Conservation (phyloP, 2,329 filamentous ascomycete species). For the Cladosporium sp. region DNA sequence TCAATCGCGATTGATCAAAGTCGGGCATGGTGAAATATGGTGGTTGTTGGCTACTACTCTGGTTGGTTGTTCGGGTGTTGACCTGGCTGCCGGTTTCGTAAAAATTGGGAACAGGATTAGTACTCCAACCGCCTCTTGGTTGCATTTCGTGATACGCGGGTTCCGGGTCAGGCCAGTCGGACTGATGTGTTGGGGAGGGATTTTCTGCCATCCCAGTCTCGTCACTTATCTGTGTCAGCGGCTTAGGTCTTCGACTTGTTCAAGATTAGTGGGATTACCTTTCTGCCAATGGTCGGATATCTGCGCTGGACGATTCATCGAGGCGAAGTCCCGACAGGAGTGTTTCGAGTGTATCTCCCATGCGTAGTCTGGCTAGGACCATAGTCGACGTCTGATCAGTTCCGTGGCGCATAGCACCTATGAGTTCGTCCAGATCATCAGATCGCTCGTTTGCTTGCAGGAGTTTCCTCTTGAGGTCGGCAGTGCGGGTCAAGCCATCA, state of each 20-base stretch:
- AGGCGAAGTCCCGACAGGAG: not conserved
- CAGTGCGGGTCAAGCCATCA: slow-evolving; percentile 10
- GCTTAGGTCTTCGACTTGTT: not conserved
- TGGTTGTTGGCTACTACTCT: not conserved
- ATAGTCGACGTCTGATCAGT: slow-evolving; percentile 9
- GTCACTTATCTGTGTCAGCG: not conserved
- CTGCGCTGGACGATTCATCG: too few species aligned
- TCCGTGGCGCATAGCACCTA: slow-evolving; percentile 3
- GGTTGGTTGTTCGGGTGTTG: not conserved
- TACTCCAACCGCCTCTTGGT: not conserved
- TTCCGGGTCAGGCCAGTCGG: not conserved
- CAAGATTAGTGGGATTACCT: not conserved
- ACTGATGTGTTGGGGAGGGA: not conserved
- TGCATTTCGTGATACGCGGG: not conserved
- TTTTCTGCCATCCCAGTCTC: not conserved
- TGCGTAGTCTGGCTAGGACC: slow-evolving; percentile 4
- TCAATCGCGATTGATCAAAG: not conserved
- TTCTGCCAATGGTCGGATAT: too few species aligned
- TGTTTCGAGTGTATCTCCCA: not conserved
- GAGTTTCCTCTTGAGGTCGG: slow-evolving; percentile 7
- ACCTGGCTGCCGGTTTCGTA: not conserved
- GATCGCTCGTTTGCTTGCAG: not conserved
- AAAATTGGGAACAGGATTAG: not conserved
- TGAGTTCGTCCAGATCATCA: slow-evolving; percentile 2
- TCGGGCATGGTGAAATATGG: not conserved